phyloP scores from a whole-genome alignment of 2,329 filamentous ascomycete species.

The Pezicula radicicola region DNA sequence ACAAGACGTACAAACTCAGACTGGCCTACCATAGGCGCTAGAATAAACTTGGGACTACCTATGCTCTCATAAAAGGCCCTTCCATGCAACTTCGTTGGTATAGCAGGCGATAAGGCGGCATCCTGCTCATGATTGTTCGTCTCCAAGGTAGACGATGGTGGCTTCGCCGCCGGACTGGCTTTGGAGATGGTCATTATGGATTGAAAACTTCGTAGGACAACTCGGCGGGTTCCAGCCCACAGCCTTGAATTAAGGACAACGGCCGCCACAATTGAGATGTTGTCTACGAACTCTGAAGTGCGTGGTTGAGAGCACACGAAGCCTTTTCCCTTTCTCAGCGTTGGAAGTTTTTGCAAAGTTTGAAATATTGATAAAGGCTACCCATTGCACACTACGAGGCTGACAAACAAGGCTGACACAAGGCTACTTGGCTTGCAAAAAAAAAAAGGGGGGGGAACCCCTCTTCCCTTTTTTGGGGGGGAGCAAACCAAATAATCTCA shows the following conservation, averaged over 20 bases:
- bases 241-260: slow-evolving; percentile 8
- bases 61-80: slow-evolving; percentile 93
- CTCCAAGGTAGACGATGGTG: slow-evolving; percentile 3
- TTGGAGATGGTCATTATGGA: slow-evolving; percentile 15
- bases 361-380: too few relatives aligned
- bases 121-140: neutral
- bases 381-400: too few relatives aligned
- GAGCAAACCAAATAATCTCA: too few relatives aligned
- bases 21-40: slow-evolving; percentile 98
- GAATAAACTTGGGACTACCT: slow-evolving; percentile 83
- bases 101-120: neutral
- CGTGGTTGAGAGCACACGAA: neutral
- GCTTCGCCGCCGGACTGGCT: slow-evolving; percentile 4
- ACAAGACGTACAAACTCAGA: slow-evolving; percentile 80
- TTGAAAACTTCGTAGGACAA: slow-evolving; percentile 5
- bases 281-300: neutral
- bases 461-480: too few relatives aligned
- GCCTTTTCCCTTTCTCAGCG: neutral
- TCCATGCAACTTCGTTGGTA: slow-evolving; percentile 65
- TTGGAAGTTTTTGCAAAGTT: too few relatives aligned
- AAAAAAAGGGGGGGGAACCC: too few relatives aligned
- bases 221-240: slow-evolving; percentile 28
- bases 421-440: too few relatives aligned
- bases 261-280: neutral
- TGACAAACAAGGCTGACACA: too few relatives aligned